phyloP scores from a whole-genome alignment of 1,139 yeast genomes.

The Debaryomyces nepalensis region DNA sequence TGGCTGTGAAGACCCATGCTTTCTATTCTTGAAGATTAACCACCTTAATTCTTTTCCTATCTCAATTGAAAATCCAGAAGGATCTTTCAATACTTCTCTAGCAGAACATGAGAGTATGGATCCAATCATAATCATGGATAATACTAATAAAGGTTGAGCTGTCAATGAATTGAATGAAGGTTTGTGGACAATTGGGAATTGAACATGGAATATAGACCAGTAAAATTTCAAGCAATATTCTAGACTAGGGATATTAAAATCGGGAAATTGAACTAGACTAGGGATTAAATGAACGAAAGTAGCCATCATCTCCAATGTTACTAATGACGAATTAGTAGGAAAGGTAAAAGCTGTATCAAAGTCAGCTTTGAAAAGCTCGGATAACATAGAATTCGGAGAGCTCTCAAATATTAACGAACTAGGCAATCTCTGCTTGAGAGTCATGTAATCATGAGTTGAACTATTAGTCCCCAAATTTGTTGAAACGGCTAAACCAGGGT shows the following conservation, averaged over 20 bases:
- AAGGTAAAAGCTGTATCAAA: neutral
- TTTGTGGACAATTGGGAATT: slow-evolving; percentile 57
- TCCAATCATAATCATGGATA: slow-evolving; percentile 58
- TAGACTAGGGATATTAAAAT: slow-evolving; percentile 4
- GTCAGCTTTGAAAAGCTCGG: neutral
- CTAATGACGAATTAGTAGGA: neutral
- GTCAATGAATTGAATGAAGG: slow-evolving; percentile 56
- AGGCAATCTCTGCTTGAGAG: slow-evolving; percentile 3
- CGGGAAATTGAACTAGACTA: neutral
- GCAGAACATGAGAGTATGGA: slow-evolving; percentile 30
- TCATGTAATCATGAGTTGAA: neutral
- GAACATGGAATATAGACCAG: slow-evolving; percentile 59
- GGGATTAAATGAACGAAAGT: slow-evolving; percentile 1
- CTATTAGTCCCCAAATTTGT: too few species aligned
- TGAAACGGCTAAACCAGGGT: neutral
- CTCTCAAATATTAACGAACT: slow-evolving; percentile 1
- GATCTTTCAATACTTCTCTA: slow-evolving; percentile 12
- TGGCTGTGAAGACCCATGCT: slow-evolving; percentile 53
- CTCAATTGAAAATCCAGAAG: slow-evolving; percentile 23
- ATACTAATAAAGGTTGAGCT: slow-evolving; percentile 52
- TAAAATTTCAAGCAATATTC: slow-evolving; percentile 28
- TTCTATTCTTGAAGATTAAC: slow-evolving; percentile 54
- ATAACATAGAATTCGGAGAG: slow-evolving; percentile 1
- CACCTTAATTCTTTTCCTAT: slow-evolving; percentile 66
- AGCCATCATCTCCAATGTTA: neutral